Evolutionary conservation across 2,329 filamentous ascomycete genomes (phyloP).

Genomic region (Mollisia scopiformis): DNA sequence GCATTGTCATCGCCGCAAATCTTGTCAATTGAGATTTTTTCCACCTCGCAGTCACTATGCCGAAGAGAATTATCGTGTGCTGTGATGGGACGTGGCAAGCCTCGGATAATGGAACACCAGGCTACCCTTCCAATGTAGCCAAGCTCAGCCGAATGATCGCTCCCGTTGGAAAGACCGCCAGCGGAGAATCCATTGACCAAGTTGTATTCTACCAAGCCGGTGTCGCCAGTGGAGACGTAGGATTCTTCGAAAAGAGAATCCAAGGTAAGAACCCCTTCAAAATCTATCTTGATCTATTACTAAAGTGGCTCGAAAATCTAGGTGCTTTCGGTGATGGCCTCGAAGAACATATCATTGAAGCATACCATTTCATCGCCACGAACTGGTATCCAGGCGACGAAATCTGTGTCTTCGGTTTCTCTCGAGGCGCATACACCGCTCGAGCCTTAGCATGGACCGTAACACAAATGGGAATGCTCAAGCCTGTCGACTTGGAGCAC

Average conservation of each 20-base stretch:
- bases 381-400: constrained; percentile 43
- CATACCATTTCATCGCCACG: constrained; percentile 46
- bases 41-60: neutral
- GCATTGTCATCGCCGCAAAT: neutral
- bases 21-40: neutral
- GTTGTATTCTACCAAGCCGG: constrained; percentile 39
- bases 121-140: constrained; percentile 19
- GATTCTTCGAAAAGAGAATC: constrained; percentile 1
- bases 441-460: constrained; percentile 10
- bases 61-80: constrained; percentile 22
- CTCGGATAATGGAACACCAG: constrained; percentile 1
- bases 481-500: constrained; percentile 40
- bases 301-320: neutral
- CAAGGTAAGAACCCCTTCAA: constrained; percentile 5
- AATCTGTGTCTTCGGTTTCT: constrained; percentile 40
- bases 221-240: constrained; percentile 13
- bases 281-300: neutral
- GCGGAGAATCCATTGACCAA: constrained; percentile 38
- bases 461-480: constrained; percentile 42
- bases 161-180: neutral
- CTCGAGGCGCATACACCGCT: constrained; percentile 11
- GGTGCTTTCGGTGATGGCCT: constrained; percentile 11
- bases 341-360: constrained; percentile 12
- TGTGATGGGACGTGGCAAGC: constrained; percentile 23
- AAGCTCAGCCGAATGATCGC: constrained; percentile 19